phyloP scores from a whole-genome alignment of 495 filamentous ascomycete genomes.

The Aspergillus biplanus region DNA sequence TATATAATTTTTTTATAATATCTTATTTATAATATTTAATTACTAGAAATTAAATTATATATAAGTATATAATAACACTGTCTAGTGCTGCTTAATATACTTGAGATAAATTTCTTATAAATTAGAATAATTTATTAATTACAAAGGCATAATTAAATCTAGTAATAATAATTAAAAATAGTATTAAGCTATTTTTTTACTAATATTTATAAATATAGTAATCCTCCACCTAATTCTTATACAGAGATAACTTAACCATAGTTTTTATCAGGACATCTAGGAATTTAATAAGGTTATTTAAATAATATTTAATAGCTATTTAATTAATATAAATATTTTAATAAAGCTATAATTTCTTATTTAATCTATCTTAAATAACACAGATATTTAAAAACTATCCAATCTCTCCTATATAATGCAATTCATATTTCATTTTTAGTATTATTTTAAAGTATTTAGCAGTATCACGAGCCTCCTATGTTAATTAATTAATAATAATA shows the following conservation, averaged over 20 bases:
- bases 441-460: not conserved
- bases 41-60: not conserved
- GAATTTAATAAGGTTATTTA: not conserved
- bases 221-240: not conserved
- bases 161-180: not conserved
- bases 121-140: not conserved
- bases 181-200: not conserved
- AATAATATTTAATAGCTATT: not conserved
- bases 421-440: not conserved
- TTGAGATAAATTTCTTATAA: not conserved
- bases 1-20: not conserved
- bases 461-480: not conserved
- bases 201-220: not conserved
- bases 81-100: not conserved
- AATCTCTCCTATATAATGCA: not conserved
- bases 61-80: not conserved
- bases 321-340: not conserved
- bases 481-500: slow-evolving; percentile 1
- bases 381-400: not conserved
- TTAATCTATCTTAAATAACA: not conserved
- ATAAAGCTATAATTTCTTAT: not conserved
- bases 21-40: not conserved
- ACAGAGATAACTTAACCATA: not conserved
- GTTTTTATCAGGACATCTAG: not conserved
- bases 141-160: not conserved